phyloP scores from a whole-genome alignment of 257 asterid genomes.

The Solanum pinnatisectum region DNA sequence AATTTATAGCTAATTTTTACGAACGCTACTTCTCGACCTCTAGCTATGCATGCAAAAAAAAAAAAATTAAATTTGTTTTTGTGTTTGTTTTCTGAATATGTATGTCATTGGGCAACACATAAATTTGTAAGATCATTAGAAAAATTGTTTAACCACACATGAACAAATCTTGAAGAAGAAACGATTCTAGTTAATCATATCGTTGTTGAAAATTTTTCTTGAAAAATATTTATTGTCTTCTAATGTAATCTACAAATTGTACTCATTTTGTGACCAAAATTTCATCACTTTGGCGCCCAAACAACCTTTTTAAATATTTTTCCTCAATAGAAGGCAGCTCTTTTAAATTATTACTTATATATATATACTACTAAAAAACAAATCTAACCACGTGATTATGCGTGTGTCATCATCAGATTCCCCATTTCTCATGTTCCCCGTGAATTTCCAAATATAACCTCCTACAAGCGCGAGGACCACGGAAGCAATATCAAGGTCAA shows the following conservation, averaged over 20 bases:
- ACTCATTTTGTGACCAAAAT: background rate
- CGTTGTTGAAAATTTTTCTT: background rate
- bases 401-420: background rate
- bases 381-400: background rate
- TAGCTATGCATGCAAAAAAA: background rate
- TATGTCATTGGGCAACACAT: background rate
- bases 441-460: background rate
- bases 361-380: background rate
- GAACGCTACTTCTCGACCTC: background rate
- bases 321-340: background rate
- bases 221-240: background rate
- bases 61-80: background rate
- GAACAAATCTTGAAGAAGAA: background rate
- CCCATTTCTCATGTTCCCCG: background rate
- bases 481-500: background rate
- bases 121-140: background rate
- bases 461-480: background rate
- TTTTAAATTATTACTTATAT: no score
- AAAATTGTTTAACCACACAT: background rate
- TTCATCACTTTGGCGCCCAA: background rate
- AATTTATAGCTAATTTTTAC: background rate
- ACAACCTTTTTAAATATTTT: background rate
- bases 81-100: background rate
- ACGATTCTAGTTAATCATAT: background rate
- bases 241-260: background rate